A percentile compares a stretch with the other conserved stretches of the same genome.
These are phyloP conservation scores for Heliamphora exappendiculata DNA, from an alignment of 148 eudicot genomes.

Conservation along the genomic window DNA sequence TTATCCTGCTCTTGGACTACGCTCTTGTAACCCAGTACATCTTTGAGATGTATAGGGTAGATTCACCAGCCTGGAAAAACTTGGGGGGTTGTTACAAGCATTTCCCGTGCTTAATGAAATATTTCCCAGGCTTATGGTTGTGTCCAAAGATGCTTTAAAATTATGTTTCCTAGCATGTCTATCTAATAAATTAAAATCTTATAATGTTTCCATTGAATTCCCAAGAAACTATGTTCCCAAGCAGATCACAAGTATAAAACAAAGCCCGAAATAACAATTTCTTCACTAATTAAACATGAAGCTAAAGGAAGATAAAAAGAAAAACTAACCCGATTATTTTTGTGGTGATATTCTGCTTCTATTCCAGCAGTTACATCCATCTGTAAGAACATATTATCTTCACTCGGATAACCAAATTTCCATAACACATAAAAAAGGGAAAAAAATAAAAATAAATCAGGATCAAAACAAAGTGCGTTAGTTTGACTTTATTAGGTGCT, in stretches of 20 bases:
- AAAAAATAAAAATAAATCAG: not conserved
- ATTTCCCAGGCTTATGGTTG: not conserved
- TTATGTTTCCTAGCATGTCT: too few species aligned
- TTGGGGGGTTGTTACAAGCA: not conserved
- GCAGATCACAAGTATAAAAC: not conserved
- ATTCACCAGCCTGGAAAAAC: too few species aligned
- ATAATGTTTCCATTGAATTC: not conserved
- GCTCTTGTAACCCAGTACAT: not conserved
- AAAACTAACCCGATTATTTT: slow-evolving; percentile 67
- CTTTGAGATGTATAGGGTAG: not conserved
- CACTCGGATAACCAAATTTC: slow-evolving; percentile 6
- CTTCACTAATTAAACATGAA: not conserved
- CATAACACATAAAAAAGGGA: not conserved
- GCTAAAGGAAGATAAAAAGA: not conserved
- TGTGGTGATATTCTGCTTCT: slow-evolving; percentile 96
- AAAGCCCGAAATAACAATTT: not conserved
- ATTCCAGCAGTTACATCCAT: slow-evolving; percentile 93
- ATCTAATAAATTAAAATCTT: not conserved
- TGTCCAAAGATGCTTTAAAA: not conserved
- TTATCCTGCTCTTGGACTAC: not conserved
- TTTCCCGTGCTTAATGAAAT: not conserved
- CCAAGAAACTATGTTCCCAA: not conserved
- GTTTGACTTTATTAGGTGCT: slow-evolving; percentile 7
- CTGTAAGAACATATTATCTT: slow-evolving; percentile 30
- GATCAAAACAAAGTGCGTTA: not conserved